Conservation (phyloP, 352 stramenopile genomes). For the Phytopythium aichiense region DNA sequence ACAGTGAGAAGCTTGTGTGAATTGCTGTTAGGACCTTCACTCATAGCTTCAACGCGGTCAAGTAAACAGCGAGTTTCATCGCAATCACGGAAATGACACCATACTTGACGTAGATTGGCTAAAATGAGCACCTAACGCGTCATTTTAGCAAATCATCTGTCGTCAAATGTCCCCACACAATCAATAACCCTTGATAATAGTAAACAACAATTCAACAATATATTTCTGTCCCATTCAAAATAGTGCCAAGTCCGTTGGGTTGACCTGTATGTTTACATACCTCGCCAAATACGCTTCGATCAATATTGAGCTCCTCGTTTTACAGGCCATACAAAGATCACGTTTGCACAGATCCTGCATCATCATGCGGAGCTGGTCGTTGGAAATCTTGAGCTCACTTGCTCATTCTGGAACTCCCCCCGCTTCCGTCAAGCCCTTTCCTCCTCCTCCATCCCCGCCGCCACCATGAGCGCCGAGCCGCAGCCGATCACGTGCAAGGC, state of each 20-base stretch:
- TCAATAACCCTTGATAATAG: too few relatives aligned
- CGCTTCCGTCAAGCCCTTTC: background rate
- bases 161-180: too few relatives aligned
- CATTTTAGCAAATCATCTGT: too few relatives aligned
- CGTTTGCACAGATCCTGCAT: background rate
- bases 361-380: background rate
- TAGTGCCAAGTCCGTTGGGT: too few relatives aligned
- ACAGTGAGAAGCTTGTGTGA: background rate
- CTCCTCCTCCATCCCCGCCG: background rate
- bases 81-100: background rate
- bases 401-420: background rate
- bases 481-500: slow-evolving; percentile 88
- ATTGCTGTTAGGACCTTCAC: background rate
- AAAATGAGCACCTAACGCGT: background rate
- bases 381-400: background rate
- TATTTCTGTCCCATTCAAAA: too few relatives aligned
- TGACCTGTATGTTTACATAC: too few relatives aligned
- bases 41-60: background rate
- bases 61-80: background rate
- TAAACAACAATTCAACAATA: too few relatives aligned
- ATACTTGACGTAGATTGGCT: background rate
- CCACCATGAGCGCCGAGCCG: slow-evolving; percentile 41
- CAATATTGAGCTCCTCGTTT: too few relatives aligned
- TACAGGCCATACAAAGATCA: too few relatives aligned
- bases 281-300: too few relatives aligned